Percentiles rank a stretch among this genome's conserved stretches.
Conservation (phyloP, 2,329 filamentous ascomycete genomes). For the Penicillium sp. region DNA sequence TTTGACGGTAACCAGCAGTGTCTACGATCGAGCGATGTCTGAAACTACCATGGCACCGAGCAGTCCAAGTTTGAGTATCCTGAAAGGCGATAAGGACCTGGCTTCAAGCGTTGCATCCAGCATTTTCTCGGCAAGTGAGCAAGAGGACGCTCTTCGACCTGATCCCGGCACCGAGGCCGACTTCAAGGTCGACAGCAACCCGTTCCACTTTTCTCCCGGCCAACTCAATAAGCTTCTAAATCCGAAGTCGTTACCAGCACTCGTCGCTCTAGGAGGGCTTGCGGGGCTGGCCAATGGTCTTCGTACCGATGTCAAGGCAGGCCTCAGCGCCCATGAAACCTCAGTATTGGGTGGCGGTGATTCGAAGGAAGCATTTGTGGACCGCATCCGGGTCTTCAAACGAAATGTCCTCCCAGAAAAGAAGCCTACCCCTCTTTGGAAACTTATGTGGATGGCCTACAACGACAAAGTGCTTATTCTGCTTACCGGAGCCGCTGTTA, state of each 20-base stretch:
- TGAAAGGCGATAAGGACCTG: slow-evolving; percentile 7
- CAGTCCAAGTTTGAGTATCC: slow-evolving; percentile 11
- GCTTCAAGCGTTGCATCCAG: slow-evolving; percentile 4
- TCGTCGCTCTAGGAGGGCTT: slow-evolving; percentile 73
- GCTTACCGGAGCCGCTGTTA: slow-evolving; percentile 68
- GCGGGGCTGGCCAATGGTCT: slow-evolving; percentile 72
- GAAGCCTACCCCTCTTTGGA: slow-evolving; percentile 68
- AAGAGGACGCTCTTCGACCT: slow-evolving; percentile 67
- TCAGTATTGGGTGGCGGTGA: neutral
- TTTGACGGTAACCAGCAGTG: slow-evolving; percentile 13
- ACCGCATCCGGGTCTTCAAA: slow-evolving; percentile 49
- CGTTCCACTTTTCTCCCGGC: slow-evolving; percentile 71
- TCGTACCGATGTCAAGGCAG: slow-evolving; percentile 64
- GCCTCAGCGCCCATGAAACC: slow-evolving; percentile 72
- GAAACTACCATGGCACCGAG: slow-evolving; percentile 22
- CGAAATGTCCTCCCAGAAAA: slow-evolving; percentile 68
- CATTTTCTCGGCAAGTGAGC: slow-evolving; percentile 17
- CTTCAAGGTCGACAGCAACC: slow-evolving; percentile 74
- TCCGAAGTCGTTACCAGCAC: slow-evolving; percentile 74
- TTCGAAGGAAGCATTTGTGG: neutral
- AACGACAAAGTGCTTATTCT: slow-evolving; percentile 78
- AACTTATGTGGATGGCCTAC: slow-evolving; percentile 75
- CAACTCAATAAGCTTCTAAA: slow-evolving; percentile 75
- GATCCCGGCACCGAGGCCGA: slow-evolving; percentile 76
- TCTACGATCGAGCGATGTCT: slow-evolving; percentile 21